Evolutionary conservation across 805 yeast species (phyloP).

Genomic region (Candida loeiensis): DNA sequence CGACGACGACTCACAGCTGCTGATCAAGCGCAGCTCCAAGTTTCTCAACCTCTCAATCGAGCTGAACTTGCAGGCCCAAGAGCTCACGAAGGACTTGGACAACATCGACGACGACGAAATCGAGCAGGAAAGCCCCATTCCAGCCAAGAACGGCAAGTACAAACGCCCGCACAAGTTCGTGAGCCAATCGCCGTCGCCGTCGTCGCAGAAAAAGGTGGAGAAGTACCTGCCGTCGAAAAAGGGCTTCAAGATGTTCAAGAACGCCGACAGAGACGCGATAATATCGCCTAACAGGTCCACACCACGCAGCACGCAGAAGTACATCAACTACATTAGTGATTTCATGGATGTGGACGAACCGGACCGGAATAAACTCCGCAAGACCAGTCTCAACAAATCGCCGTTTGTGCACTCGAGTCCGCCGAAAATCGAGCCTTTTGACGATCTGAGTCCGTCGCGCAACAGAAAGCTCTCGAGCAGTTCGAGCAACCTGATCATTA

Average conservation of each 20-base stretch:
- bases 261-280: constrained; percentile 30
- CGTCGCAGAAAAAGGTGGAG: constrained; percentile 14
- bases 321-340: neutral
- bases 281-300: constrained; percentile 27
- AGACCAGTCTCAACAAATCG: constrained; percentile 13
- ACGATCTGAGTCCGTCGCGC: constrained; percentile 32
- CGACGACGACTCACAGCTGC: constrained; percentile 16
- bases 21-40: constrained; percentile 41
- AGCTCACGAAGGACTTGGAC: constrained; percentile 19
- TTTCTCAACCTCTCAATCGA: constrained; percentile 40
- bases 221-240: constrained; percentile 29
- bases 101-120: constrained; percentile 25
- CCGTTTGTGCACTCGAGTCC: constrained; percentile 14
- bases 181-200: constrained; percentile 43
- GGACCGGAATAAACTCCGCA: constrained; percentile 12
- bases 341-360: constrained; percentile 1
- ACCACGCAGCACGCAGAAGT: constrained; percentile 11
- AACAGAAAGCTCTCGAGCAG: constrained; percentile 23
- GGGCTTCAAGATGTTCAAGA: constrained; percentile 34
- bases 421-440: constrained; percentile 23
- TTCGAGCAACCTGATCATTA: constrained; percentile 18
- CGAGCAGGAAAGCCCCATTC: constrained; percentile 10
- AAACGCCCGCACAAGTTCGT: constrained; percentile 43
- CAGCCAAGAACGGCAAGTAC: constrained; percentile 29
- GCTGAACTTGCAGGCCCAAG: constrained; percentile 14